phyloP scores from a whole-genome alignment of 148 eudicot species.

The Vaccinium macrocarpon region DNA sequence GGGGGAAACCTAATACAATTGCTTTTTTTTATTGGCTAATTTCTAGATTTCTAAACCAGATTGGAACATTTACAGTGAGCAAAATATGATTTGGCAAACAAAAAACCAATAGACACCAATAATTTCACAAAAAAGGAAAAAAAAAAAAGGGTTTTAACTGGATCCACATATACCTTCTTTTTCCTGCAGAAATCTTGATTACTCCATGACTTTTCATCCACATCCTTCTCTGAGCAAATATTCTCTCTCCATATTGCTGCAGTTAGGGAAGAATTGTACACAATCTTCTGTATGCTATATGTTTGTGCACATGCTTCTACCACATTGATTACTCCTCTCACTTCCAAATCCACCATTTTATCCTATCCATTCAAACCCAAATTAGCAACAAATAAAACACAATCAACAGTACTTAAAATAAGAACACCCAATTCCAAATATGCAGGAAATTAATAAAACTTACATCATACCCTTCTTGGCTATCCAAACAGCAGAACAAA shows the following conservation, averaged over 20 bases:
- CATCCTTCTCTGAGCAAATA: constrained; percentile 26
- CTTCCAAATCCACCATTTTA: constrained; percentile 33
- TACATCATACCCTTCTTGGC: constrained; percentile 39
- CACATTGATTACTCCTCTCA: constrained; percentile 36
- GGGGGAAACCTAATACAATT: not conserved
- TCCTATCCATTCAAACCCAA: constrained; percentile 23
- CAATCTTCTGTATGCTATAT: constrained; percentile 28
- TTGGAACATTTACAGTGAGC: not conserved
- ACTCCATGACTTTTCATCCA: constrained; percentile 42
- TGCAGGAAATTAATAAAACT: not conserved
- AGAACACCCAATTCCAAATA: not conserved
- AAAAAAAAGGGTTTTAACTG: not conserved
- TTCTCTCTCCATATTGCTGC: constrained; percentile 40
- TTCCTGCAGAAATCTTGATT: constrained; percentile 29
- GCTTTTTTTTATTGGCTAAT: no score
- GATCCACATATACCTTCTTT: constrained; percentile 23
- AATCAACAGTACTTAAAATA: no score
- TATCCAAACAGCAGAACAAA: constrained; percentile 44
- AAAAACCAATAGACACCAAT: not conserved
- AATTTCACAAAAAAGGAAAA: not conserved
- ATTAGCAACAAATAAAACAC: not conserved
- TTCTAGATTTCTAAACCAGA: not conserved
- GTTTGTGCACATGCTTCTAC: constrained; percentile 43
- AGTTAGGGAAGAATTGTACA: constrained; percentile 32
- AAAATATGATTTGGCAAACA: not conserved